These are phyloP conservation scores for Sonneratia caseolaris DNA, from an alignment of 345 rosid genomes.

Conservation along the genomic window DNA sequence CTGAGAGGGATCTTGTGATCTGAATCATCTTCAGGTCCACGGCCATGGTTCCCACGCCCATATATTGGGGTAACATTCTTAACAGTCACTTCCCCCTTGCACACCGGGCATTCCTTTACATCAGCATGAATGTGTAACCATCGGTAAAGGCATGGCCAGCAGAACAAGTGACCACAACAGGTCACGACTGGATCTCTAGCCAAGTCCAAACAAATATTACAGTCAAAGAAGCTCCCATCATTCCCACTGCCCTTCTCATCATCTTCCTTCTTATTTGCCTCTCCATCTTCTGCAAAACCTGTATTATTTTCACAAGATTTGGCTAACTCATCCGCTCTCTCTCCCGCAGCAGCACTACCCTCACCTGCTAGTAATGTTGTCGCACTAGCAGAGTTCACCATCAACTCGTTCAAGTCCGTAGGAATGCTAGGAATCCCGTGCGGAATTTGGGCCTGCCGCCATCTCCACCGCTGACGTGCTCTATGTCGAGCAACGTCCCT, in stretches of 20 bases:
- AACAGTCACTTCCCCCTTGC: conserved; percentile 80
- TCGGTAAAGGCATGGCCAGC: conserved; percentile 86
- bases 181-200: conserved; percentile 86
- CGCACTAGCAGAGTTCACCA: conserved; percentile 36
- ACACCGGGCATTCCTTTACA: conserved; percentile 91
- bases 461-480: conserved; percentile 37
- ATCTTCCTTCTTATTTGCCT: conserved; percentile 42
- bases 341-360: conserved; percentile 71
- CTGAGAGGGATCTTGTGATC: conserved; percentile 64
- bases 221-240: conserved; percentile 72
- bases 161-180: conserved; percentile 88
- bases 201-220: conserved; percentile 78
- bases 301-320: conserved; percentile 65
- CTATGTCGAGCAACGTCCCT: conserved; percentile 58
- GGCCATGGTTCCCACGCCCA: conserved; percentile 57
- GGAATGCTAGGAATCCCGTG: conserved; percentile 36
- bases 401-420: conserved; percentile 52
- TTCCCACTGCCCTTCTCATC: conserved; percentile 40
- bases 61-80: conserved; percentile 80
- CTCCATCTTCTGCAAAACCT: conserved; percentile 44
- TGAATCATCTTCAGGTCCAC: conserved; percentile 45
- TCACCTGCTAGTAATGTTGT: conserved; percentile 69
- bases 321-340: conserved; percentile 43
- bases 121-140: conserved; percentile 68
- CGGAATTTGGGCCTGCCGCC: conserved; percentile 37